Evolutionary conservation across 108 stramenopile genomes (phyloP).

Genomic region (Thalassiosira profunda): DNA sequence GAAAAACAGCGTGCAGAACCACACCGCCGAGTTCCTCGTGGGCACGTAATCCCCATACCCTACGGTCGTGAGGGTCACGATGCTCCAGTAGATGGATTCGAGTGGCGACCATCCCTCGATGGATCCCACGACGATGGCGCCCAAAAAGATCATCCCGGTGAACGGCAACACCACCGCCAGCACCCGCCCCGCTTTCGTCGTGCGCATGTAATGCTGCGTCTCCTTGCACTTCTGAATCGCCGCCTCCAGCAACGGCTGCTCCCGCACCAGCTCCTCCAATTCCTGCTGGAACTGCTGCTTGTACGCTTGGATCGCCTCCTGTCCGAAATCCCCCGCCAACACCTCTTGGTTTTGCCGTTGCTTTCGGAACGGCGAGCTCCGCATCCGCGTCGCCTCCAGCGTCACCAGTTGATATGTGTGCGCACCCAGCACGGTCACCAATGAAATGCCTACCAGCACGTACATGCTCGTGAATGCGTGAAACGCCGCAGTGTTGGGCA

Average conservation of each 20-base stretch:
- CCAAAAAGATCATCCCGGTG: slow-evolving; percentile 71
- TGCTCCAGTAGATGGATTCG: slow-evolving; percentile 85
- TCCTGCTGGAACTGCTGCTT: slow-evolving; percentile 39
- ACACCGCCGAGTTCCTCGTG: slow-evolving; percentile 61
- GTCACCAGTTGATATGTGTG: slow-evolving; percentile 86
- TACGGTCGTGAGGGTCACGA: slow-evolving; percentile 84
- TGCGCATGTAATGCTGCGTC: slow-evolving; percentile 49
- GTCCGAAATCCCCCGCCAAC: slow-evolving; percentile 1
- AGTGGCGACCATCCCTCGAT: slow-evolving; percentile 84
- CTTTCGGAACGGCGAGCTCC: slow-evolving; percentile 19
- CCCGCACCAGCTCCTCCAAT: slow-evolving; percentile 39
- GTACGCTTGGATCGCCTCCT: slow-evolving; percentile 8
- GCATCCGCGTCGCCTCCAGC: slow-evolving; percentile 79
- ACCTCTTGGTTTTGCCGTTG: slow-evolving; percentile 2
- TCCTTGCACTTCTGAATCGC: slow-evolving; percentile 44
- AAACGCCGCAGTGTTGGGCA: slow-evolving; percentile 74
- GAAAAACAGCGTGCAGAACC: slow-evolving; percentile 83
- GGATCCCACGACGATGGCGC: slow-evolving; percentile 75
- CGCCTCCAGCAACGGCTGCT: slow-evolving; percentile 27
- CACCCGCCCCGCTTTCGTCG: slow-evolving; percentile 66
- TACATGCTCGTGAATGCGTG: slow-evolving; percentile 78
- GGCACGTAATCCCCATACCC: slow-evolving; percentile 84
- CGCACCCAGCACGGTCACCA: slow-evolving; percentile 84
- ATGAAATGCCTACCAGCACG: slow-evolving; percentile 79
- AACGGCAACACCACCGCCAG: slow-evolving; percentile 82